Base-by-base conservation (phyloP, 2,329 filamentous ascomycete species). In the Fusarium compactum region DNA sequence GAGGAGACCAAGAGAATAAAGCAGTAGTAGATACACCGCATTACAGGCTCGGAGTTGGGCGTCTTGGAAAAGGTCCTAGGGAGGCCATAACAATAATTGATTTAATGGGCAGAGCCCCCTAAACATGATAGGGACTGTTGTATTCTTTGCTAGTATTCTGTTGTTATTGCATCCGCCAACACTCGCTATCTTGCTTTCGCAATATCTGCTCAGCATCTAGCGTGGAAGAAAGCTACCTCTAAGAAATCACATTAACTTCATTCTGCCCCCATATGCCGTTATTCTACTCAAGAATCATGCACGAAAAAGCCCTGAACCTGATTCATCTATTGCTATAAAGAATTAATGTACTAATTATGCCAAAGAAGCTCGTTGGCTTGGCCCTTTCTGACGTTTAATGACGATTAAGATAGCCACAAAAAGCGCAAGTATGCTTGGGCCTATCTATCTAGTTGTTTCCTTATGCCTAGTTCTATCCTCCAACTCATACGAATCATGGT, bases 1-100 rank as follows among this genome's bases (percentile, higher is more conserved):
- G 81, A 82, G 29, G 81, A 82, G 34, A 72, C 79, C 50, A 82
- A 82, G 74, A 78, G 79, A 67, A 62, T 74, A 64, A 81, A 79
- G 74, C 72, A 79, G 69, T 67, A 67, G 64, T 79, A 73, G 73
- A 63, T 51, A 53, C 50, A 58, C 47, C 44, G 34, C 64, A 72
- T 72, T 66, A 53, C 65, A 68, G 62, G 67, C 61, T 70, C 58
- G 75, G 76, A 78, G 75, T 78, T 76, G 74, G 76, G 76, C 76
- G 76, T 76, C 72, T 76, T 62, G 76, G 74, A 73, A 76, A 75
- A 74, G 68, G 74, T 61, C 72, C 43, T 75, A 52, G 44, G 58
- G 63, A 74, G 71, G 53, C 74, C 67, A 61, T 60, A 65, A 73
- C 67, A 73, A 76, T 76, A 74, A 75, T 76, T 75, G 63, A 76